Percentiles rank a stretch among this genome's conserved stretches.
Conservation (phyloP, 1,284 basidiomycete species). For the Schizopora paradoxa region DNA sequence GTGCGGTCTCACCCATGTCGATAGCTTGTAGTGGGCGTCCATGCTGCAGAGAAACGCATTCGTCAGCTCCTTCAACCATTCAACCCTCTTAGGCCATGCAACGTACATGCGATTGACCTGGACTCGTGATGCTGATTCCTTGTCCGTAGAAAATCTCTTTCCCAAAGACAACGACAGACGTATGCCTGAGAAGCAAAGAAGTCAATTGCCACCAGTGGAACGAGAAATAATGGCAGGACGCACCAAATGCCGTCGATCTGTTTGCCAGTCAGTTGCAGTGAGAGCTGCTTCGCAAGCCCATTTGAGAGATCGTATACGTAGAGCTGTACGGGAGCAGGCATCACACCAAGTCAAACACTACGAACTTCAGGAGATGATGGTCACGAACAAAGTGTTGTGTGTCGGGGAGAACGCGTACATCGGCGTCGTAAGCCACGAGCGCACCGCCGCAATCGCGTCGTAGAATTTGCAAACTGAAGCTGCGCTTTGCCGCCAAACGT, state of each 20-base stretch:
- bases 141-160: conserved; percentile 88
- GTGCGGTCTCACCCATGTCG: conserved; percentile 76
- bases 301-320: conserved; percentile 90
- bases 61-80: conserved; percentile 6
- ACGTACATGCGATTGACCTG: conserved; percentile 75
- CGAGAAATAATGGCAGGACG: conserved; percentile 22
- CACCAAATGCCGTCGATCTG: conserved; percentile 89
- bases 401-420: too few relatives aligned
- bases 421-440: too few relatives aligned
- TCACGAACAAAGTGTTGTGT: too few relatives aligned
- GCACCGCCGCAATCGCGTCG: too few relatives aligned
- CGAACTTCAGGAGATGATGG: neutral
- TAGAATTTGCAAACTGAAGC: too few relatives aligned
- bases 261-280: conserved; percentile 72
- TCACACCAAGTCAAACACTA: neutral
- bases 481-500: too few relatives aligned
- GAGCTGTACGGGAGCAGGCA: conserved; percentile 51
- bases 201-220: neutral
- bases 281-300: conserved; percentile 75
- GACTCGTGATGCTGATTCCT: conserved; percentile 63
- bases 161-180: conserved; percentile 81
- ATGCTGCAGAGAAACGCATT: conserved; percentile 51
- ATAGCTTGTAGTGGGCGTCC: conserved; percentile 72
- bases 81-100: conserved; percentile 1
- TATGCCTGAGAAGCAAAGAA: conserved; percentile 56